Evolutionary conservation across 2,329 filamentous ascomycete species (phyloP).

Genomic region (Hymenoscyphus salicellus): DNA sequence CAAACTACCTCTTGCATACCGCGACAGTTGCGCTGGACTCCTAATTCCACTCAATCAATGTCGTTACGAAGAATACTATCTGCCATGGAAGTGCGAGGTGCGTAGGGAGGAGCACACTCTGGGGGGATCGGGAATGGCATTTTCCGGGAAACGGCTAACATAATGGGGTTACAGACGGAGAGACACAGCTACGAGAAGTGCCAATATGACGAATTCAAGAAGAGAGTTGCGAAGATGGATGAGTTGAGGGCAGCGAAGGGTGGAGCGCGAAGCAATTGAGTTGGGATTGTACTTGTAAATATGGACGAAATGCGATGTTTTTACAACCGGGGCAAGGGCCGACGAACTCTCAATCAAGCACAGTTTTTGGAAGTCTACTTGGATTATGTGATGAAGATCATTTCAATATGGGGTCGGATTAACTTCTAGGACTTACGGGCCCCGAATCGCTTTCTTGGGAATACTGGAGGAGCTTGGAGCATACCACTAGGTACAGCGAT

Average conservation of each 20-base stretch:
- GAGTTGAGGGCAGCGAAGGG: constrained; percentile 84
- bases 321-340: constrained; percentile 1
- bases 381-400: background rate
- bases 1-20: constrained; percentile 81
- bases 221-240: constrained; percentile 97
- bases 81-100: constrained; percentile 98
- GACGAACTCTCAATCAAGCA: background rate
- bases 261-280: constrained; percentile 79
- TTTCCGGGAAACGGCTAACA: background rate
- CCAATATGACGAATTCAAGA: constrained; percentile 98
- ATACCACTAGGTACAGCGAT: too few species aligned
- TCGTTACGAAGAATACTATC: constrained; percentile 85
- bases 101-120: constrained; percentile 33
- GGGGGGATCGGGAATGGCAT: background rate
- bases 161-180: constrained; percentile 64
- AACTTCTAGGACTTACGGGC: background rate
- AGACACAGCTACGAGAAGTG: constrained; percentile 98
- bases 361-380: background rate
- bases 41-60: constrained; percentile 95
- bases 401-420: background rate
- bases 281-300: constrained; percentile 23
- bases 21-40: constrained; percentile 92
- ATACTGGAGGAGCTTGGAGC: too few species aligned
- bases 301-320: constrained; percentile 14
- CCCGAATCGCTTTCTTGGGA: background rate